Evolutionary conservation across 208 protist genomes (phyloP).

Genomic region (Trypanosoma cruzi): DNA sequence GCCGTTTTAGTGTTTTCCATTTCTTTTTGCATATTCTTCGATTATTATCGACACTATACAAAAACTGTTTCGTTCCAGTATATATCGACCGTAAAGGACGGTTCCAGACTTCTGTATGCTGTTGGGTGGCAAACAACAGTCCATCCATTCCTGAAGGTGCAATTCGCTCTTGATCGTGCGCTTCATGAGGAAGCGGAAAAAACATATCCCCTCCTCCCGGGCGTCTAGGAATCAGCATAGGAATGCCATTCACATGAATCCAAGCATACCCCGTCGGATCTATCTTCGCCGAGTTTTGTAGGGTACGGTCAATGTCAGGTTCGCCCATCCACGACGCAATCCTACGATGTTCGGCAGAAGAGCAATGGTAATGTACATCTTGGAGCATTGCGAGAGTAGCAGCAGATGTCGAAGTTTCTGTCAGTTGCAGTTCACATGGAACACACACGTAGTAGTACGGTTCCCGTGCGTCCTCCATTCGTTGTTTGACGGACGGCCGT

Average conservation of each 20-base stretch:
- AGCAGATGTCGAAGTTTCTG: slow-evolving; percentile 30
- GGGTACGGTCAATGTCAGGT: slow-evolving; percentile 70
- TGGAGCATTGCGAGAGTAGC: slow-evolving; percentile 64
- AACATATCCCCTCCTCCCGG: slow-evolving; percentile 89
- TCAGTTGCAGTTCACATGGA: slow-evolving; percentile 76
- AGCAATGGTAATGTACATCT: slow-evolving; percentile 86
- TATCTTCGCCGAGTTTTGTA: slow-evolving; percentile 37
- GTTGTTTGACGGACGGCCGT: neutral
- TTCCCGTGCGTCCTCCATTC: slow-evolving; percentile 30
- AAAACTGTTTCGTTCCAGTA: slow-evolving; percentile 20
- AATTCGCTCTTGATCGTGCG: slow-evolving; percentile 27
- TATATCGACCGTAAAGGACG: slow-evolving; percentile 23
- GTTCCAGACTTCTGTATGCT: slow-evolving; percentile 25
- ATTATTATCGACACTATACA: slow-evolving; percentile 3
- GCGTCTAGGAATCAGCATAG: slow-evolving; percentile 63
- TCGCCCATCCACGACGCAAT: slow-evolving; percentile 77
- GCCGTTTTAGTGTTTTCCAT: neutral
- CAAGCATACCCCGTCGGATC: slow-evolving; percentile 48
- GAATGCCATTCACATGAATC: slow-evolving; percentile 82
- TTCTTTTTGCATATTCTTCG: neutral
- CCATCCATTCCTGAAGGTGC: neutral
- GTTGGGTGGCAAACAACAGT: slow-evolving; percentile 3
- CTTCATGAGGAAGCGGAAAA: slow-evolving; percentile 78
- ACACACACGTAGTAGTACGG: slow-evolving; percentile 90
- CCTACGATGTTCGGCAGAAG: slow-evolving; percentile 68